Evolutionary conservation across 2,329 filamentous ascomycete species (phyloP), one percentile per base, ranked within the genome.

Genomic region (Beauveria sp.): DNA sequence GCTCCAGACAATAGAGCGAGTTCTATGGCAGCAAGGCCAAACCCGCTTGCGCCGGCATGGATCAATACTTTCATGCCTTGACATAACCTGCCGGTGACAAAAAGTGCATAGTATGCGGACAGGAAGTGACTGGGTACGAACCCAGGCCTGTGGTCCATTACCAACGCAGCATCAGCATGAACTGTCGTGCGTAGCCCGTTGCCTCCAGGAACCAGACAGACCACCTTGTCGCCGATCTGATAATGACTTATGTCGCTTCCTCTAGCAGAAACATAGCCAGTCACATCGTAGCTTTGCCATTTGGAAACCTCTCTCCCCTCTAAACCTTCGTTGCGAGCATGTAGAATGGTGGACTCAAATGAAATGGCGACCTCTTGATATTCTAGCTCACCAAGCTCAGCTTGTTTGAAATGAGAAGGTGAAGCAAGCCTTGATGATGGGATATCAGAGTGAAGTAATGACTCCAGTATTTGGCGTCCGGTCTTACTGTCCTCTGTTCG

Each of bases 1-100:
- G 73, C 75, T 1, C 73, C 77, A 7, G 70, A 63, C 2, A 68
- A 61, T 50, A 65, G 69, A 26, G 77, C 76, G 3, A 82, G 63
- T 12, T 73, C 70, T 3, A 82, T 65, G 2, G 77, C 79, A 10
- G 75, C 76, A 43, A 78, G 71, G 1, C 80, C 79, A 22, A 76
- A 70, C 0, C 72, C 70, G 53, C 78, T 76, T 4, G 76, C 73
- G 3, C 74, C 80, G 10, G 72, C 72, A 56, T 80, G 76, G 20
- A 83, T 70, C 4, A 83, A 70, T 5, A 81, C 70, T 3, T 64
- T 72, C 9, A 71, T 67, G 3, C 66, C 66, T n/a, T 44, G 48
- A 7, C 58, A 54, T 20, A 68, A 56, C 43, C 72, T 68, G 30
- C 72, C 73, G n/a, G 71, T 41, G 26, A 70, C 65, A 3, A 67